Conservation (phyloP, 345 rosid species). For the Salix udensis region DNA sequence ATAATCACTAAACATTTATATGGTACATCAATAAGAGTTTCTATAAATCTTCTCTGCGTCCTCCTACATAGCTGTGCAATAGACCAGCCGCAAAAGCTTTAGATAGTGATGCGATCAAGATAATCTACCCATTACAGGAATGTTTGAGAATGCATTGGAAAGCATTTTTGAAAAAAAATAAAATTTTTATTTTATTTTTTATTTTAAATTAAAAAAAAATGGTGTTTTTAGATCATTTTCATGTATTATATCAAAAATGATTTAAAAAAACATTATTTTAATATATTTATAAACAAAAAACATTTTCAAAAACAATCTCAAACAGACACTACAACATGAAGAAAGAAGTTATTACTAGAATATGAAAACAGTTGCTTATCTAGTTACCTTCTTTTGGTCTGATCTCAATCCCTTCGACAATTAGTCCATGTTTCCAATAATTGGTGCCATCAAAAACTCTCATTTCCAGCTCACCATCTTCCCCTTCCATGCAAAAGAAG, state of each 20-base stretch:
- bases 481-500: slow-evolving; percentile 12
- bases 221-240: no score
- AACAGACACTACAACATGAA: neutral
- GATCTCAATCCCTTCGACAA: slow-evolving; percentile 41
- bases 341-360: neutral
- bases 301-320: no score
- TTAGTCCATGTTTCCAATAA: slow-evolving; percentile 16
- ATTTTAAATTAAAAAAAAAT: no score
- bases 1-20: neutral
- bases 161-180: no score
- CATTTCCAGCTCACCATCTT: slow-evolving; percentile 18
- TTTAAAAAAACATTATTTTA: no score
- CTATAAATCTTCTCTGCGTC: neutral
- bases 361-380: neutral
- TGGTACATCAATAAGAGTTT: no score
- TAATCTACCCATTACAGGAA: neutral
- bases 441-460: slow-evolving; percentile 9
- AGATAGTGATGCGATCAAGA: neutral
- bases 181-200: no score
- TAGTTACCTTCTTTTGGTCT: slow-evolving; percentile 24
- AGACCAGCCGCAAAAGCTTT: neutral
- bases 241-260: no score
- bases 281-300: no score
- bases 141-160: no score
- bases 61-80: neutral